Base-by-base conservation (phyloP, 352 stramenopile genomes). In the Phytophthora fragariae region DNA sequence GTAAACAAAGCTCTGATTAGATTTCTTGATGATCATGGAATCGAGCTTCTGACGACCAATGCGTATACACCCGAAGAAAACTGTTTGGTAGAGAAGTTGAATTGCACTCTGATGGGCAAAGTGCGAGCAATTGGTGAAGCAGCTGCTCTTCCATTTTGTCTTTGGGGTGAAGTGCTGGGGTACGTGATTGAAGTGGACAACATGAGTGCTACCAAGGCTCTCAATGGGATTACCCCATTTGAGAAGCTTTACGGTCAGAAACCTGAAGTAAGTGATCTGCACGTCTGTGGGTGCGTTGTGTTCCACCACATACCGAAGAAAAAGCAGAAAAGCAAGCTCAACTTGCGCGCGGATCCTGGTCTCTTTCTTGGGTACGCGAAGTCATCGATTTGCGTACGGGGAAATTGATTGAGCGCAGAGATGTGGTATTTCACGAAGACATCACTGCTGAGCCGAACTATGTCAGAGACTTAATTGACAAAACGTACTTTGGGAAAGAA, bases 261-360 rank as follows among this genome's bases (percentile, higher is more conserved):
- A n/a, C 41, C 58, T 33, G 44, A 57, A 24, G 58, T 41, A 15
- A 41, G 35, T 41, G 31, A 50, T 19, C 15, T 66, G 10, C 8
- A 49, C 11, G 41, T 50, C 6, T 46, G 58, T 49, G 44, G 27
- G 47, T 65, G 27, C 3, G 44, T 65, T 1, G 58, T 56, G 35
- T 54, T 67, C 6, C 35, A 58, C 19, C 59, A 66, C 19, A 58
- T 66, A 5, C 59, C 59, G 1, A 66, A 66, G 31, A 19, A 50
- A 17, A 58, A 66, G 15, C 31, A 35, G 3, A 66, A 24, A 6
- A 37, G 14, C 11, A 60, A 54, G 19, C 19, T 58, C 5, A 10
- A 52, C 3, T 60, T 54, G 61, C 35, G 35, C 9, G 35, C 35
- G 35, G 35, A 41, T 41, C 35, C 35, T 41, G 35, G 35, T 14